phyloP scores from a whole-genome alignment of 352 stramenopile species.

The Phytophthora megakarya region DNA sequence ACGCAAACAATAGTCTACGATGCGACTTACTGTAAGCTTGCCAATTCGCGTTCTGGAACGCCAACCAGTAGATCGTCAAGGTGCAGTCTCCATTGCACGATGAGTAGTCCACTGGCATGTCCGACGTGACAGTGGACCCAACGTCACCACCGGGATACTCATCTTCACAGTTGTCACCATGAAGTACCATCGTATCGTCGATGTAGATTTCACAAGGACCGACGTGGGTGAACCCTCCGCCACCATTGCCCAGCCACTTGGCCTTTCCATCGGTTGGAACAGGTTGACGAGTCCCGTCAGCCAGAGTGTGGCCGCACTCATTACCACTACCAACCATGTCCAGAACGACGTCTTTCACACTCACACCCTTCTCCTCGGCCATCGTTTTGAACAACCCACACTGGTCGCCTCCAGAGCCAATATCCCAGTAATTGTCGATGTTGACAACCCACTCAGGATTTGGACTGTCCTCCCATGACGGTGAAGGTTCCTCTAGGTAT shows the following conservation, averaged over 20 bases:
- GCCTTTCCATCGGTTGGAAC: constrained; percentile 34
- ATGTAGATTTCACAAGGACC: constrained; percentile 52
- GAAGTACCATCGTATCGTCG: constrained; percentile 41
- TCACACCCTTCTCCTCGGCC: constrained; percentile 25
- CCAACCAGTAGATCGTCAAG: constrained; percentile 53
- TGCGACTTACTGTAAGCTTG: constrained; percentile 35
- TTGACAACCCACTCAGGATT: constrained; percentile 14
- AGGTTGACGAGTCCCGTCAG: constrained; percentile 18
- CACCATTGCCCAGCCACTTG: constrained; percentile 29
- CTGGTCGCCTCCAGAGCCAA: too few species aligned
- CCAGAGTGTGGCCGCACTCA: constrained; percentile 33
- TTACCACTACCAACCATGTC: constrained; percentile 14
- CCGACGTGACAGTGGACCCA: constrained; percentile 19
- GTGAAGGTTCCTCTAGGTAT: constrained; percentile 25
- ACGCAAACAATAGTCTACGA: neutral
- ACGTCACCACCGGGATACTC: constrained; percentile 28
- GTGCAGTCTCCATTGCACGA: constrained; percentile 40
- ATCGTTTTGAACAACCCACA: constrained; percentile 21
- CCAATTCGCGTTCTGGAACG: constrained; percentile 41
- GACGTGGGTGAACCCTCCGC: constrained; percentile 35
- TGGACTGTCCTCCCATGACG: constrained; percentile 10
- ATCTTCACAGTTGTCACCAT: constrained; percentile 41
- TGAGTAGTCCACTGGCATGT: constrained; percentile 43
- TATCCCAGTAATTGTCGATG: constrained; percentile 30
- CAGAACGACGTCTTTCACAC: constrained; percentile 28